phyloP scores from a whole-genome alignment of 2,329 filamentous ascomycete genomes.

The Pyrenophora seminiperda region DNA sequence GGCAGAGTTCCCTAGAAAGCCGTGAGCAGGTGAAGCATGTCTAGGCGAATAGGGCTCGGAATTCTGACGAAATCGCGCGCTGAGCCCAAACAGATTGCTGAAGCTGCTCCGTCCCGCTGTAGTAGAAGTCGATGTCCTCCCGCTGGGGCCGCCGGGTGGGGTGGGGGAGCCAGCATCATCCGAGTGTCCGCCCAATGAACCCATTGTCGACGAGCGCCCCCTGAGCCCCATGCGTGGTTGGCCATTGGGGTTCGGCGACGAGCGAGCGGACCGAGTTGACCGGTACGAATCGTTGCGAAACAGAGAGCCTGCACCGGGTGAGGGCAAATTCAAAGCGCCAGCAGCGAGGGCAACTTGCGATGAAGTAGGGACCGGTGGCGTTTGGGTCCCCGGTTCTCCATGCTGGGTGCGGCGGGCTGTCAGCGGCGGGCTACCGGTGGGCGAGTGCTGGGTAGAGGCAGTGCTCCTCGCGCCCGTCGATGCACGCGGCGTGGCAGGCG shows the following conservation, averaged over 20 bases:
- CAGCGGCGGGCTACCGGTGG: constrained; percentile 45
- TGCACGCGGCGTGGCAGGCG: constrained; percentile 54
- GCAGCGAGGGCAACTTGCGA: constrained; percentile 59
- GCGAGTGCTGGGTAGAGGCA: constrained; percentile 41
- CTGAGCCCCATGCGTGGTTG: constrained; percentile 65
- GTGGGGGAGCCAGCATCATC: constrained; percentile 72
- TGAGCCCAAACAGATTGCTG: constrained; percentile 80
- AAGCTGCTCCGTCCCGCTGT: constrained; percentile 83
- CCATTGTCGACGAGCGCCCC: constrained; percentile 86
- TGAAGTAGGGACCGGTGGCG: constrained; percentile 54
- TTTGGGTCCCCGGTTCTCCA: constrained; percentile 35
- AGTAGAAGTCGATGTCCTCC: constrained; percentile 79
- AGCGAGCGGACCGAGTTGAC: constrained; percentile 68
- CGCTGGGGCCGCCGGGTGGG: constrained; percentile 48
- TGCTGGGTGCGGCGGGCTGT: constrained; percentile 42
- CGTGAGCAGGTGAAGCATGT: constrained; percentile 64
- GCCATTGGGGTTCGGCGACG: constrained; percentile 62
- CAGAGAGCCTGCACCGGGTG: constrained; percentile 53
- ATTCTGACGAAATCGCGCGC: constrained; percentile 77
- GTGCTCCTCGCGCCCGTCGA: constrained; percentile 48
- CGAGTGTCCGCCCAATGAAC: constrained; percentile 75
- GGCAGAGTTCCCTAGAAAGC: constrained; percentile 70
- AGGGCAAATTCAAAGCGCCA: constrained; percentile 54
- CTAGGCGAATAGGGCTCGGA: constrained; percentile 68
- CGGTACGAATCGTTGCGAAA: constrained; percentile 65